Conservation (phyloP, 495 filamentous ascomycete species). For the Penicillium macrosclerotiorum region DNA sequence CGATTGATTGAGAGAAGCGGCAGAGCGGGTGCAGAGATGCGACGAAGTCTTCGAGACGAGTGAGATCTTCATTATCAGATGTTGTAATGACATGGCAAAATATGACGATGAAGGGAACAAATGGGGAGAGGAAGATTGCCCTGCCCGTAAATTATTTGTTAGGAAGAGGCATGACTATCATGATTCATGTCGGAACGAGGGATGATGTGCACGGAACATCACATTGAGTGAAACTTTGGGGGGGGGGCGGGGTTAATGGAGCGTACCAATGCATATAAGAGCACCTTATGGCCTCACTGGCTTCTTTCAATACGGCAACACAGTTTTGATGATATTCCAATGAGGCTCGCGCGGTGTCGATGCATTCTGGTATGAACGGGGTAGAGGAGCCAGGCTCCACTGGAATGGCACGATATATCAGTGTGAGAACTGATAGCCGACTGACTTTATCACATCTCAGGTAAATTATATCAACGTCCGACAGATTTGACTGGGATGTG, state of each 20-base stretch:
- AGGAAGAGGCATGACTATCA: background rate
- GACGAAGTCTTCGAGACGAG: conserved; percentile 55
- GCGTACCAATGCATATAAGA: conserved; percentile 66
- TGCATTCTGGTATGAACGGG: conserved; percentile 58
- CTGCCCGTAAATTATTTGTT: conserved; percentile 39
- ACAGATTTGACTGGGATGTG: conserved; percentile 5
- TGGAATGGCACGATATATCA: conserved; percentile 64
- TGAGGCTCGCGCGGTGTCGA: conserved; percentile 55
- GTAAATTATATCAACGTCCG: conserved; percentile 44
- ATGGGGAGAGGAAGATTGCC: conserved; percentile 63
- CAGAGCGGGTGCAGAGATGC: conserved; percentile 51
- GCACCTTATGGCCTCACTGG: conserved; percentile 41
- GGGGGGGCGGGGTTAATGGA: too few relatives aligned
- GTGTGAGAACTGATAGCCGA: conserved; percentile 50
- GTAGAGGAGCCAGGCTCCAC: conserved; percentile 32
- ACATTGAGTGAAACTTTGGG: too few relatives aligned
- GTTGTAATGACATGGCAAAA: conserved; percentile 65
- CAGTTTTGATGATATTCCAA: conserved; percentile 53
- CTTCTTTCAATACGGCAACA: conserved; percentile 46
- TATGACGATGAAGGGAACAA: conserved; percentile 67
- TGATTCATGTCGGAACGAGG: too few relatives aligned
- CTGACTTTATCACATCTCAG: conserved; percentile 55
- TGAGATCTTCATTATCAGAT: conserved; percentile 44
- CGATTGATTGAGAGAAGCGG: conserved; percentile 53
- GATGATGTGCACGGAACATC: too few relatives aligned